Evolutionary conservation across 2,329 filamentous ascomycete genomes (phyloP), one percentile per base, ranked within the genome.

Genomic region (Colletotrichum lupini): DNA sequence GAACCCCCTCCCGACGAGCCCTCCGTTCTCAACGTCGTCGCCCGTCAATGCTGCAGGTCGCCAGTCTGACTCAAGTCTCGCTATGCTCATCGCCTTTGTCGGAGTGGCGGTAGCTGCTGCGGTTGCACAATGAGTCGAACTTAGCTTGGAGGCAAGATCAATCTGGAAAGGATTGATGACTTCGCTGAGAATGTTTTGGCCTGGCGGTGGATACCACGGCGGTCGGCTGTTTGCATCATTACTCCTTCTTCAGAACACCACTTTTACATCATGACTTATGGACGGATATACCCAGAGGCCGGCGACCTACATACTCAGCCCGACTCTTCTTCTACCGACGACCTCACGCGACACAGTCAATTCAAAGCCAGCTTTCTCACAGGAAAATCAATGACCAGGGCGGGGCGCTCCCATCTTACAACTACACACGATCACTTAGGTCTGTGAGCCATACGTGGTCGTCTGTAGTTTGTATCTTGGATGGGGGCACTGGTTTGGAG

Each of bases 291-390:
- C 69, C 69, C 65, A 68, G 52, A 72, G 69, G 69, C 69, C 69
- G 69, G 69, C 69, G 69, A 72, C 69, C 69, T 72, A 72, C 69
- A 72, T 68, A 68, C 37, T 72, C 69, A 62, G 69, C 69, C 64
- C 16, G 49, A 72, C 64, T 72, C 69, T 72, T 68, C 58, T 72
- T 72, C 69, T 68, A 52, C 12, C 24, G 3, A 58, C 52, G 24
- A 55, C 22, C 24, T 32, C 46, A 22, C 4, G 11, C 22, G 35
- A 46, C 2, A 2, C 22, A 4, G 28, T 22, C 46, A 14, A n/a
- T n/a, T 37, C 32, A 16, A 26, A 35, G 4, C 12, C 2, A 19
- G 6, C 8, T 49, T 22, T 22, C 22, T 12, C 2, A n/a, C 14
- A 6, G 14, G 4, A 5, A 55, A 11, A 7, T 3, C 2, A n/a